A percentile compares a stretch with the other conserved stretches of the same genome.
These are phyloP conservation scores for Xylaria grammica DNA, from an alignment of 495 filamentous ascomycete species.

Conservation along the genomic window DNA sequence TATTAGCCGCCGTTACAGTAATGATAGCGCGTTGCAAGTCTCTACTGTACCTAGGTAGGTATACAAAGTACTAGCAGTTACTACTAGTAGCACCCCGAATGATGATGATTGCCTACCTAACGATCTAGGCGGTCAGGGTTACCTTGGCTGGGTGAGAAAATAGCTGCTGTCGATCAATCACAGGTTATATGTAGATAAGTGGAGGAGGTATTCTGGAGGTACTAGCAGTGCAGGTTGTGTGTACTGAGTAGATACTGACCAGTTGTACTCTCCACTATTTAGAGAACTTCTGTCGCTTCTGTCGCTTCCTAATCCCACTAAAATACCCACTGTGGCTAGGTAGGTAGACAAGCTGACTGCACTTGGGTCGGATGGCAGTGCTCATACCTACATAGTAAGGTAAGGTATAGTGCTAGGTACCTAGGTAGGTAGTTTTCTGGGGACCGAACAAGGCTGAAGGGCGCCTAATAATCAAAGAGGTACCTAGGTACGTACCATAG, in stretches of 20 bases:
- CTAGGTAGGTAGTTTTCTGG: neutral
- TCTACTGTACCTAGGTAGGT: too few relatives aligned
- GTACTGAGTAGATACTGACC: too few relatives aligned
- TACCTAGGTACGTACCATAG: too few relatives aligned
- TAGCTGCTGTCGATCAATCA: constrained; percentile 15
- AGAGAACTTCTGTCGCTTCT: neutral
- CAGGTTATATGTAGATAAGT: neutral
- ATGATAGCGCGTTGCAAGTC: too few relatives aligned
- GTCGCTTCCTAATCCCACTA: constrained; percentile 2
- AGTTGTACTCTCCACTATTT: too few relatives aligned
- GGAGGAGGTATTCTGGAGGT: too few relatives aligned
- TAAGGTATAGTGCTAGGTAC: too few relatives aligned
- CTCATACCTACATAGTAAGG: too few relatives aligned
- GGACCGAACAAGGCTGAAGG: constrained; percentile 21
- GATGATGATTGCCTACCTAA: constrained; percentile 2
- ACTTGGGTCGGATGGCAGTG: constrained; percentile 12
- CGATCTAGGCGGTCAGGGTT: neutral
- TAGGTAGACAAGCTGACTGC: constrained; percentile 17
- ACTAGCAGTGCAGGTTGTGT: too few relatives aligned
- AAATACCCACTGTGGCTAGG: constrained; percentile 10
- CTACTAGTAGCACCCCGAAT: too few relatives aligned
- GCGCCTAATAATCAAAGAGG: neutral
- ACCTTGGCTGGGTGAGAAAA: constrained; percentile 9
- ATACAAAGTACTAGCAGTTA: too few relatives aligned
- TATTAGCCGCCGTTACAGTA: too few relatives aligned